Base-by-base conservation (phyloP, 192 early-diverging fungal species). In the Podila verticillata region DNA sequence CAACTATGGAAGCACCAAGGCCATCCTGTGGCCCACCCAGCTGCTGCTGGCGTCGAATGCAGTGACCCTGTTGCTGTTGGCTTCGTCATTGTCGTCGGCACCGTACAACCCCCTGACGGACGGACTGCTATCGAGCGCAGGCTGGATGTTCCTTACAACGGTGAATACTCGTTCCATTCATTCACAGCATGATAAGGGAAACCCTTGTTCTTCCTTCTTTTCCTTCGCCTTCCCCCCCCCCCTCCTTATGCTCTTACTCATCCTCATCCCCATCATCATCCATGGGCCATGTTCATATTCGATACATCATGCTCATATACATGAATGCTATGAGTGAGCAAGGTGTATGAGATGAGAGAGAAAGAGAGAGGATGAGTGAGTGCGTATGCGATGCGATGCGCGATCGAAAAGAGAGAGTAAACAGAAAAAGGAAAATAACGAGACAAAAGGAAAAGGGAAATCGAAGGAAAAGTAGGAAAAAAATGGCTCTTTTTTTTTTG, bases 11-110 rank as follows among this genome's bases (percentile, higher is more conserved):
- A 64, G 75, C 44, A 80, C 75, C 2, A 57, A 64, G 20, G 31
- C 57, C 26, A 72, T 80, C 30, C 72, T 63, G 19, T 80, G 68
- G 75, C 69, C 75, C 17, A 57, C 31, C 20, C 75, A 80, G 48
- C 2, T 80, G 7, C 13, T 44, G 15, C 39, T 44, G 39, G 39
- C 17, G 39, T 44, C 39, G 39, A 44, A 44, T 15, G 39, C 39
- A 44, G 39, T 44, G 61, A 68, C 17, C 49, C 72, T 47, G 19
- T 61, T 32, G 24, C 35, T 12, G 64, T 60, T 24, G 36, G 44
- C 36, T n/a, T 63, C 34, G 26, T 54, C 20, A 26, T 61, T 17
- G 17, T 72, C 26, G 70, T 68, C 49, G 2, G 75, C 69, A 3
- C 75, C 75, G 0, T 80, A 80, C 47, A 26, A 63, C 9, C 48